Conservation (phyloP, 1,284 basidiomycete species). For the Puccinia horiana region DNA sequence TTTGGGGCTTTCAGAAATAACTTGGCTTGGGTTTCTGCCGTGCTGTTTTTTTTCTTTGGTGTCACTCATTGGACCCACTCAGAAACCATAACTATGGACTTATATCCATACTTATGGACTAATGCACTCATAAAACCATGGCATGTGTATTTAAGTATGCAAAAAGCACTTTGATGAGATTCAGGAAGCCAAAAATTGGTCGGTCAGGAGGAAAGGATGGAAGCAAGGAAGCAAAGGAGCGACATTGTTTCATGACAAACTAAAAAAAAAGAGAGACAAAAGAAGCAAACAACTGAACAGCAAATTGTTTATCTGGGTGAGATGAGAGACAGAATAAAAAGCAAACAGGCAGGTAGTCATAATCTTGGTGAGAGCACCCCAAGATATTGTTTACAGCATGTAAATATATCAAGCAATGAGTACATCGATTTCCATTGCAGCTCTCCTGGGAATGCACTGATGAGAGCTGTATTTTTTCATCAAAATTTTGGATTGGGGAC, state of each 20-base stretch:
- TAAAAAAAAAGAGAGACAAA: too few relatives aligned
- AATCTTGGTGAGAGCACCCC: too few relatives aligned
- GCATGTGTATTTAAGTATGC: too few relatives aligned
- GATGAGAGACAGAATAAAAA: too few relatives aligned
- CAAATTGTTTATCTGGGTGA: neutral
- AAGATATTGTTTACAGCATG: neutral
- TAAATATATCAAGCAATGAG: neutral
- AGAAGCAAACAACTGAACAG: neutral
- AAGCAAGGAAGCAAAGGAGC: neutral
- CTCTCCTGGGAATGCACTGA: neutral
- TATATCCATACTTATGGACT: neutral
- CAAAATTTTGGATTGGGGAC: neutral
- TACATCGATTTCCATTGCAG: neutral
- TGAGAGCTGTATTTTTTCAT: slow-evolving; percentile 1
- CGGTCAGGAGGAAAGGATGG: neutral
- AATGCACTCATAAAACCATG: too few relatives aligned
- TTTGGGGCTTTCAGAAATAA: neutral
- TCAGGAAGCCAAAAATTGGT: neutral
- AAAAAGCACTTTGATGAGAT: too few relatives aligned
- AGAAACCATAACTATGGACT: neutral
- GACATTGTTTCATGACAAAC: neutral
- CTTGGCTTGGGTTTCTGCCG: neutral
- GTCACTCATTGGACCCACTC: neutral
- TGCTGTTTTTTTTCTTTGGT: neutral
- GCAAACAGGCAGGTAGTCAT: too few relatives aligned